Base-by-base conservation (phyloP, 352 stramenopile genomes). In the Pythium rishiriense region DNA sequence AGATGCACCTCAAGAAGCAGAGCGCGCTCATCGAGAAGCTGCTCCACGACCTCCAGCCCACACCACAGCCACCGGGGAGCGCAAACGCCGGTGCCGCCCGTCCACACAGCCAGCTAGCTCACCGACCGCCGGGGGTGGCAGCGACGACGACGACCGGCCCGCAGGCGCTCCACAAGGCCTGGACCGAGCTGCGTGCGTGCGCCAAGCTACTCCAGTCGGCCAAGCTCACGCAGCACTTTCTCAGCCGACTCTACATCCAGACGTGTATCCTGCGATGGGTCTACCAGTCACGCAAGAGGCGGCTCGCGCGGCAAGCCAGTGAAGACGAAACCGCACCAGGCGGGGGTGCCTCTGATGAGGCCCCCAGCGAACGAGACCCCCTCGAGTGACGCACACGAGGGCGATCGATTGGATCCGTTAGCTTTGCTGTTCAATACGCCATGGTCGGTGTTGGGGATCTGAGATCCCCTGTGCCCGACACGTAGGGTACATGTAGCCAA, bases 221-320 rank as follows among this genome's bases (percentile, higher is more conserved):
- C 33, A 86, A 85, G 53, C 72, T 87, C 68, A 87, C 79, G n/a
- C 79, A 90, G 49, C 77, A 87, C 50, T 88, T 86, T 53, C 72
- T 90, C 49, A 87, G 79, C 54, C 75, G 76, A 0, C 65, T 88
- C 28, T 87, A 83, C 47, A 75, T 90, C 47, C 79, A 83, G 56
- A 78, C 72, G 39, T 84, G 78, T 25, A 68, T 90, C 54, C 56
- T 87, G 42, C 74, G 75, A n/a, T 90, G 79, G 77, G 73, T 88
- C 43, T 66, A 68, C 9, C 73, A 88, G 47, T 72, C 69, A 25
- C 64, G 76, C 17, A 74, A 72, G 39, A 75, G 78, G 19, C 49
- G 35, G 31, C 49, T 57, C 26, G 22, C 25, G 45, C 45, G 45
- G 3, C 4, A n/a, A 1, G 22, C 24, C 8, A 51, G 45, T 19